Evolutionary conservation across 176 grass and related monocot genomes (phyloP).

Genomic region (Puya raimondii): DNA sequence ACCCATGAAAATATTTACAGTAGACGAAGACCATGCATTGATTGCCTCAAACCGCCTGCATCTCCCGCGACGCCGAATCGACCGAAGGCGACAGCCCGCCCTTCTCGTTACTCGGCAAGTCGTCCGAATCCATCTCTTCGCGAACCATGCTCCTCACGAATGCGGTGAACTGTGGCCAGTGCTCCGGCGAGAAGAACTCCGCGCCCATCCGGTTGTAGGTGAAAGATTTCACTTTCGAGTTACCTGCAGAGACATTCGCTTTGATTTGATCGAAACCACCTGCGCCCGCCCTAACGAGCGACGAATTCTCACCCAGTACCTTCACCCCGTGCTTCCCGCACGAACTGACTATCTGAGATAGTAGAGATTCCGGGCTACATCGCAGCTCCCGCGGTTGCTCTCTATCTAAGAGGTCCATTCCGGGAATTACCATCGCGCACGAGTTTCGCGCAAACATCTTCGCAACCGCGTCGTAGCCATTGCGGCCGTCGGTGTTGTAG

Average conservation of each 20-base stretch:
- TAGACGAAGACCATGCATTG: not conserved
- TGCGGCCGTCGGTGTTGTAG: conserved; percentile 41
- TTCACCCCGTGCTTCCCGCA: conserved; percentile 37
- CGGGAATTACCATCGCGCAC: conserved; percentile 53
- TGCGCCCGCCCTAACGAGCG: conserved; percentile 30
- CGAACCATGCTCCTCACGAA: conserved; percentile 51
- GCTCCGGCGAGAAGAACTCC: conserved; percentile 79
- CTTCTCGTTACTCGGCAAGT: conserved; percentile 23
- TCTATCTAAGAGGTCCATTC: conserved; percentile 56
- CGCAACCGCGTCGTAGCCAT: conserved; percentile 55
- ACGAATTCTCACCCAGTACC: conserved; percentile 68
- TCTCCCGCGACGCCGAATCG: conserved; percentile 1
- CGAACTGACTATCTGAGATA: conserved; percentile 54
- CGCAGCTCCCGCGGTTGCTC: conserved; percentile 36
- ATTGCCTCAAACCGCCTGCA: conserved; percentile 24
- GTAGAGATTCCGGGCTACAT: conserved; percentile 44
- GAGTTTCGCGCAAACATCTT: conserved; percentile 54
- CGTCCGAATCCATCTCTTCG: conserved; percentile 47
- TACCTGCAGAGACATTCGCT: not conserved
- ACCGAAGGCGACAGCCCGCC: not conserved
- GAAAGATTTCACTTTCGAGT: conserved; percentile 25
- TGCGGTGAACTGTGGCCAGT: conserved; percentile 68
- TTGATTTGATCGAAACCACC: conserved; percentile 23
- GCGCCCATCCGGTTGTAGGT: conserved; percentile 66
- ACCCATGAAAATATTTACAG: not conserved